Percentiles rank a stretch among this genome's conserved stretches.
Conservation (phyloP, 345 rosid species). For the Salix exigua region DNA sequence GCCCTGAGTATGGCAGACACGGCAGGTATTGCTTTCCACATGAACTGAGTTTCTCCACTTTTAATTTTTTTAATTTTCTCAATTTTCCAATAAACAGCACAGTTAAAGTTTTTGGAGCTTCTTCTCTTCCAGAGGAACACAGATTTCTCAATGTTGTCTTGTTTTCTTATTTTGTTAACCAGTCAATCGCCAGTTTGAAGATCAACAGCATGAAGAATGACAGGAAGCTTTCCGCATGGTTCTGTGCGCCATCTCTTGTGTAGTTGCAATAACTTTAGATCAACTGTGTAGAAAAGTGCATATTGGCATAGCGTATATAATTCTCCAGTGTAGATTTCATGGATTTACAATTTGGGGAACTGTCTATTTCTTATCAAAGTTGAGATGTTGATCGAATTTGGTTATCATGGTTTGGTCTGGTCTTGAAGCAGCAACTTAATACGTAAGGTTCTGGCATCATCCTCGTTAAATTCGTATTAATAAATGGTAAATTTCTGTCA, state of each 20-base stretch:
- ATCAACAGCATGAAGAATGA: slow-evolving; percentile 38
- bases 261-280: slow-evolving; percentile 7
- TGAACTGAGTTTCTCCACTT: neutral
- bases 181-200: slow-evolving; percentile 71
- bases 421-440: neutral
- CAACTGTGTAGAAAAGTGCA: slow-evolving; percentile 3
- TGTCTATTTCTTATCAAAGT: neutral
- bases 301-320: neutral
- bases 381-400: neutral
- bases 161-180: slow-evolving; percentile 15
- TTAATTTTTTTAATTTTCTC: too few species aligned
- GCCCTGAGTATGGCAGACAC: slow-evolving; percentile 49
- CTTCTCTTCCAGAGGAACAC: neutral
- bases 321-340: neutral
- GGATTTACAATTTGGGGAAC: neutral
- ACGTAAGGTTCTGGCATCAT: neutral
- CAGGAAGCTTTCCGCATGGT: slow-evolving; percentile 8
- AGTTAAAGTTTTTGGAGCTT: neutral
- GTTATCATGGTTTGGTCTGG: too few species aligned
- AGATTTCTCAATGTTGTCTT: neutral
- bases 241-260: neutral
- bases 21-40: slow-evolving; percentile 49
- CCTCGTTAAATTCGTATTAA: neutral
- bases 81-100: neutral
- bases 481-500: neutral